Base-by-base conservation (phyloP, 495 filamentous ascomycete genomes). In the Xylaria bambusicola region DNA sequence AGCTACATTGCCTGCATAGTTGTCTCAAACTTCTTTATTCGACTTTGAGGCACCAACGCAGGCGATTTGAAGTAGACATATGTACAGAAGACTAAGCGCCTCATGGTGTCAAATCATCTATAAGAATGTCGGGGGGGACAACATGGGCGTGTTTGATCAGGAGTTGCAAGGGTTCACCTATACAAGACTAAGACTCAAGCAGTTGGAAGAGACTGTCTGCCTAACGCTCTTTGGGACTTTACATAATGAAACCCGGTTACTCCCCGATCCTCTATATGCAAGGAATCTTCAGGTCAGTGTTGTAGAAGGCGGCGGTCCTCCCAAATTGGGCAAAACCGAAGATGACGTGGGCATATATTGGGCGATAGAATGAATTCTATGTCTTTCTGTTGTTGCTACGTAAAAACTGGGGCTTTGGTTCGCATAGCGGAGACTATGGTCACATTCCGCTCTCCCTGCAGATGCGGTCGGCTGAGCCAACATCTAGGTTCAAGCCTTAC, bases 231-330 rank as follows among this genome's bases (percentile, higher is more conserved):
- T n/a, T n/a, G n/a, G n/a, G n/a, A n/a, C n/a, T n/a, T n/a, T n/a
- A n/a, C n/a, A n/a, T n/a, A n/a, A n/a, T n/a, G n/a, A n/a, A n/a
- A n/a, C n/a, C n/a, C n/a, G n/a, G n/a, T n/a, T n/a, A n/a, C n/a
- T n/a, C n/a, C n/a, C n/a, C n/a, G n/a, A 23, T 24, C 33, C 31
- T 52, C 15, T 21, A 38, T 26, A 52, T 52, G 33, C 49, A 31
- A 52, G 20, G 33, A 15, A 4, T 24, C 21, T 35, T 13, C 6
- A 7, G 2, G 33, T 12, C 27, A 8, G 6, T 38, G 50, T 27
- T 1, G n/a, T 27, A 29, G 6, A n/a, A n/a, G n/a, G n/a, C n/a
- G n/a, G n/a, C n/a, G n/a, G n/a, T n/a, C n/a, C n/a, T n/a, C n/a
- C n/a, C n/a, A n/a, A n/a, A n/a, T n/a, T n/a, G n/a, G n/a, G n/a